Conservation (phyloP, 139 green algal genomes). For the Auxenochlorella protothecoides region DNA sequence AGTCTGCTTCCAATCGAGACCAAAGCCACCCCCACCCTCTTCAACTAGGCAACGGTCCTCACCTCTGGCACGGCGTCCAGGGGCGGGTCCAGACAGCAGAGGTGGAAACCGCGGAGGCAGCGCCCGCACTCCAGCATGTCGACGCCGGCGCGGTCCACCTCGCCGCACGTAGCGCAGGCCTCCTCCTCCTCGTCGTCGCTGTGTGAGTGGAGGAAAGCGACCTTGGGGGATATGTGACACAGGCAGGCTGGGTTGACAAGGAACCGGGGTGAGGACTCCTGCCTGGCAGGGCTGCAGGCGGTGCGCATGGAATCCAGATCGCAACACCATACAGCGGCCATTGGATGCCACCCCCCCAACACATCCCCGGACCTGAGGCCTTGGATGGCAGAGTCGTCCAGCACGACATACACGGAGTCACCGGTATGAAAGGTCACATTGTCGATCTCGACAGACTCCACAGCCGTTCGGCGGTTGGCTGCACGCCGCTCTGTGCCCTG, state of each 20-base stretch:
- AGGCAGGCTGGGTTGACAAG: too few relatives aligned
- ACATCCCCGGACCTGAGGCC: background rate
- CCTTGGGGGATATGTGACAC: too few relatives aligned
- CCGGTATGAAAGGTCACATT: slow-evolving; percentile 12
- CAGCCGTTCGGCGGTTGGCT: background rate
- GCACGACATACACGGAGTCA: slow-evolving; percentile 29
- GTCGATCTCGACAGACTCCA: background rate
- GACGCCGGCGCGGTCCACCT: slow-evolving; percentile 4
- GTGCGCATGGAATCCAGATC: background rate
- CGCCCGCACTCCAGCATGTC: slow-evolving; percentile 80
- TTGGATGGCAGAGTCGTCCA: slow-evolving; percentile 4
- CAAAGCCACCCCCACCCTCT: too few relatives aligned
- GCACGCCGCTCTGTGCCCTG: too few relatives aligned
- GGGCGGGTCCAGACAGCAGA: slow-evolving; percentile 64
- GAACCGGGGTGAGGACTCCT: background rate
- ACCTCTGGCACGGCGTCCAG: slow-evolving; percentile 63
- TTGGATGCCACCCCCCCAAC: background rate
- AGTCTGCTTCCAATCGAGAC: too few relatives aligned
- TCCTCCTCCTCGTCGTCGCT: slow-evolving; percentile 15
- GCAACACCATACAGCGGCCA: background rate
- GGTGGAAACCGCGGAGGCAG: slow-evolving; percentile 81
- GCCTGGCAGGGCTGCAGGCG: background rate
- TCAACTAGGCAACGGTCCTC: slow-evolving; percentile 8
- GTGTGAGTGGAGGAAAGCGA: too few relatives aligned
- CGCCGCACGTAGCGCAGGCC: slow-evolving; percentile 20